Evolutionary conservation across 371 early-diverging fungal species (phyloP).

Genomic region (Umbelopsis sp.): DNA sequence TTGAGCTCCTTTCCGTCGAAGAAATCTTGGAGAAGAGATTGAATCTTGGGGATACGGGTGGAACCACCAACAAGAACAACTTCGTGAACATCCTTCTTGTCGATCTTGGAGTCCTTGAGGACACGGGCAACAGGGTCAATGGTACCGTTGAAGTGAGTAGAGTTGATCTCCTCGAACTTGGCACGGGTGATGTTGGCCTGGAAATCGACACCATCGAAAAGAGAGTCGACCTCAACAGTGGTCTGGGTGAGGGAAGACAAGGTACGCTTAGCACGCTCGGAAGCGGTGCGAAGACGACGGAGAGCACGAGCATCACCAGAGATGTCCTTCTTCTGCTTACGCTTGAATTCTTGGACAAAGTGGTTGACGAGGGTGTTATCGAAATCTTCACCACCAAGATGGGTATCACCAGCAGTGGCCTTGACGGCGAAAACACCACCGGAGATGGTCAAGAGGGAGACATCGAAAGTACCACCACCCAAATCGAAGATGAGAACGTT

Average conservation of each 20-base stretch:
- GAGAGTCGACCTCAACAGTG: conserved; percentile 85
- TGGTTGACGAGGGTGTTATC: conserved; percentile 84
- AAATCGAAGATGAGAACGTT: conserved; percentile 95
- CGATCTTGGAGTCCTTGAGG: conserved; percentile 89
- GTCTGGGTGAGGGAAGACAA: conserved; percentile 84
- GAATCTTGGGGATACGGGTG: conserved; percentile 99
- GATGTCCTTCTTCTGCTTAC: conserved; percentile 76
- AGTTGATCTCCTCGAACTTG: conserved; percentile 90
- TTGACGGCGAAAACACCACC: conserved; percentile 95
- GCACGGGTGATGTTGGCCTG: conserved; percentile 89
- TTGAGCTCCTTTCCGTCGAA: conserved; percentile 96
- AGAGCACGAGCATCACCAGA: conserved; percentile 81
- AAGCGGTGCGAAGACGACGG: conserved; percentile 89
- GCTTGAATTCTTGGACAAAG: conserved; percentile 84
- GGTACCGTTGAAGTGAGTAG: conserved; percentile 84
- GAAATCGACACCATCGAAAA: conserved; percentile 85
- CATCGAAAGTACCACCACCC: conserved; percentile 99
- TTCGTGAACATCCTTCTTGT: conserved; percentile 88
- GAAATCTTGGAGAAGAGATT: conserved; percentile 94
- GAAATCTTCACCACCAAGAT: conserved; percentile 97
- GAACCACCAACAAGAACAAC: conserved; percentile 99
- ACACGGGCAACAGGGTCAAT: conserved; percentile 81
- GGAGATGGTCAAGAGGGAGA: conserved; percentile 91
- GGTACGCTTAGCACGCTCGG: conserved; percentile 96
- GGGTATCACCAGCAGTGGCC: conserved; percentile 94